These are phyloP conservation scores for Sclerotinia sclerotiorum DNA, from an alignment of 2,329 filamentous ascomycete species.

Conservation along the genomic window DNA sequence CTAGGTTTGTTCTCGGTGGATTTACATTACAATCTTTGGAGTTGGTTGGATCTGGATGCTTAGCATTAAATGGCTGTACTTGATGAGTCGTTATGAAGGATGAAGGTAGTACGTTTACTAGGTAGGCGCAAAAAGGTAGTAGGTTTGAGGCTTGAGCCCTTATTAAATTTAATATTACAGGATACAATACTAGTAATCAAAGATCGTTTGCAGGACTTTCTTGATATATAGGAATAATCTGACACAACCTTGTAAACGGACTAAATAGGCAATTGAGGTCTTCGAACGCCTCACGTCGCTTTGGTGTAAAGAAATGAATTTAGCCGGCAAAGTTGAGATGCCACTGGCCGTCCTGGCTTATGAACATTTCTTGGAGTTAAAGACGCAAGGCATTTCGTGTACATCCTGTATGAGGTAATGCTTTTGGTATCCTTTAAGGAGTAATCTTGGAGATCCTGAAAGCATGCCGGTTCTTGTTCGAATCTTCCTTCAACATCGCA, in stretches of 20 bases:
- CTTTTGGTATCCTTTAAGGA: not conserved
- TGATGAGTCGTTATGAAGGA: not conserved
- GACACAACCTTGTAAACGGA: not conserved
- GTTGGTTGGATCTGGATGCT: not conserved
- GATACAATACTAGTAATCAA: not conserved
- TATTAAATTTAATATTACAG: not conserved
- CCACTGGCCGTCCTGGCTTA: not conserved
- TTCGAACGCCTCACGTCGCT: not conserved
- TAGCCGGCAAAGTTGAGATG: not conserved
- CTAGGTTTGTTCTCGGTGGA: not conserved
- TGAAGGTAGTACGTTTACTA: not conserved
- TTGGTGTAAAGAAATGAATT: not conserved
- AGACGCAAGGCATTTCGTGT: not conserved
- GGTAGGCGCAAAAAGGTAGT: not conserved
- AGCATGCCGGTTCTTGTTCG: not conserved
- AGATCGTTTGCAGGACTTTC: not conserved
- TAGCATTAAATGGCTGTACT: constrained; percentile 1
- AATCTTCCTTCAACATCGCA: not conserved
- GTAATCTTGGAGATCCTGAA: not conserved
- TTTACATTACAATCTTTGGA: constrained; percentile 6
- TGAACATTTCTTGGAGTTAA: not conserved
- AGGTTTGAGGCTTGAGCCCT: not conserved
- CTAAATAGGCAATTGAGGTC: not conserved
- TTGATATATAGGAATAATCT: not conserved
- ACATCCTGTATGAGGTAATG: not conserved